Evolutionary conservation across 495 filamentous ascomycete species (phyloP), one percentile per base, ranked within the genome.

Genomic region (Hypoxylon subgilvum): DNA sequence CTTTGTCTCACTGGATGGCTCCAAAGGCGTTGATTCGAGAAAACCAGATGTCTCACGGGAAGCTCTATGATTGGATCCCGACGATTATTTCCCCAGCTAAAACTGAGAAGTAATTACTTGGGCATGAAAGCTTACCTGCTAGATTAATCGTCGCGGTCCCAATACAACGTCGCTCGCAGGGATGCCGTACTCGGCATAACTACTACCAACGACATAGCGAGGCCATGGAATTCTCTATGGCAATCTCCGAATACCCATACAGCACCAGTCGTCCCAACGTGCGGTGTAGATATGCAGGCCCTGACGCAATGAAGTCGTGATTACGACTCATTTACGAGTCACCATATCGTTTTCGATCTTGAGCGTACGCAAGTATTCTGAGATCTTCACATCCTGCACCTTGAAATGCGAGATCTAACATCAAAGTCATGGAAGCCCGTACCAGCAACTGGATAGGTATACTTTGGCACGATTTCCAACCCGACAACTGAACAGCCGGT

Each of bases 1-100:
- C 49, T 23, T 14, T 61, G 57, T 43, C 52, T 57, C 30, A 41
- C 38, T 31, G 6, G 17, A 48, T 18, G 22, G 30, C 27, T 8
- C 31, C 12, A 9, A 36, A n/a, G 41, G 28, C 16, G 34, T 42
- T 19, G 28, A 52, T 46, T 52, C 23, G 27, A 43, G 27, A 31
- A 12, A 27, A 34, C 17, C 6, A 9, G 39, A 44, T 39, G 10
- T 14, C 40, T 30, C 34, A 23, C 38, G 34, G 41, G 27, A 45
- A 32, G 32, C 7, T 14, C 23, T 50, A 9, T 14, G 25, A 47
- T 47, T 47, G 14, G 41, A 28, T 4, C 16, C 39, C 13, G 10
- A 27, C 3, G 23, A 27, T 47, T 38, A 27, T 56, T 55, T 55
- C 52, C 31, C 25, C 6, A 56, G 36, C 18, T 14, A 18, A 2